Evolutionary conservation across 352 stramenopile species (phyloP).

Genomic region (Globisporangium cystogenes): DNA sequence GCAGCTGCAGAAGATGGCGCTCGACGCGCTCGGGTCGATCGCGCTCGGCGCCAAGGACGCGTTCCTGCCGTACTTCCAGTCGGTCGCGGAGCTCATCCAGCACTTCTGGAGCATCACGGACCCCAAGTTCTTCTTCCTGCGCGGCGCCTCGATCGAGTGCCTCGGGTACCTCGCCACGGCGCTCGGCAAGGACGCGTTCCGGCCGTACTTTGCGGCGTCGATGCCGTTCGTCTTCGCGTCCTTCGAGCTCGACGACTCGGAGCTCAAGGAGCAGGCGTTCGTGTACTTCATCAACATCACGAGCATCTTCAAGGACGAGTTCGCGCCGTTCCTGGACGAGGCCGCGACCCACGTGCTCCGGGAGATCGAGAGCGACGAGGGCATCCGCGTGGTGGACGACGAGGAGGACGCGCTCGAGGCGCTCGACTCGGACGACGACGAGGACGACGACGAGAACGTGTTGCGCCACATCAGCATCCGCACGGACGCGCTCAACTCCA

Average conservation of each 20-base stretch:
- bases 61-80: slow-evolving; percentile 95
- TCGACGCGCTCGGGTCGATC: slow-evolving; percentile 95
- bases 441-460: slow-evolving; percentile 61
- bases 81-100: slow-evolving; percentile 83
- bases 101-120: slow-evolving; percentile 91
- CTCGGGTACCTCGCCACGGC: slow-evolving; percentile 97
- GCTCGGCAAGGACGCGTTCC: slow-evolving; percentile 94
- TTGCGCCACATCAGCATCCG: slow-evolving; percentile 83
- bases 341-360: slow-evolving; percentile 62
- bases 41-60: slow-evolving; percentile 96
- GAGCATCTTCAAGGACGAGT: slow-evolving; percentile 98
- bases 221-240: slow-evolving; percentile 95
- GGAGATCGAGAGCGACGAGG: slow-evolving; percentile 75
- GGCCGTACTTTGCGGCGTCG: slow-evolving; percentile 90
- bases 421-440: slow-evolving; percentile 75
- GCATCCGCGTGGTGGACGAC: slow-evolving; percentile 64
- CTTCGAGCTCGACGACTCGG: slow-evolving; percentile 91
- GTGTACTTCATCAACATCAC: slow-evolving; percentile 98
- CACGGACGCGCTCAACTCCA: slow-evolving; percentile 81
- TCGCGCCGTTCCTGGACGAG: slow-evolving; percentile 90
- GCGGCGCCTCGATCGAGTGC: slow-evolving; percentile 95
- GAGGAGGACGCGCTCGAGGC: slow-evolving; percentile 68
- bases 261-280: slow-evolving; percentile 98
- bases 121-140: slow-evolving; percentile 91
- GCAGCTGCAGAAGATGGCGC: slow-evolving; percentile 95